Percentiles rank a stretch among this genome's conserved stretches.
Evolutionary conservation across 2,329 filamentous ascomycete genomes (phyloP).

Genomic region (Neophaeococcomyces aloes): DNA sequence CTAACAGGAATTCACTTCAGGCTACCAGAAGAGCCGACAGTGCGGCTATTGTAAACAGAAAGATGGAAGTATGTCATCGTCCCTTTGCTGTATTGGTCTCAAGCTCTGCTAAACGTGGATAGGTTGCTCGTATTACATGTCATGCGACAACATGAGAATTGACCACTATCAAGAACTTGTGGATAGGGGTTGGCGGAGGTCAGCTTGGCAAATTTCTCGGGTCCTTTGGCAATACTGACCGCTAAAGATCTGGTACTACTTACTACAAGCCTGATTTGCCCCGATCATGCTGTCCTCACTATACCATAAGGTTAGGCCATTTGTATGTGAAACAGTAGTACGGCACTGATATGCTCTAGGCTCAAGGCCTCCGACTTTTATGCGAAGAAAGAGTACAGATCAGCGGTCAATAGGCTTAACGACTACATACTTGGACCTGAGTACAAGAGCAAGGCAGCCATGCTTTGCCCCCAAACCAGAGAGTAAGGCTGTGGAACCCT

Average conservation of each 20-base stretch:
- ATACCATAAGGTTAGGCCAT: conserved; percentile 35
- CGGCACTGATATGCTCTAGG: conserved; percentile 21
- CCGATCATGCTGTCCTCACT: conserved; percentile 83
- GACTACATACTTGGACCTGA: conserved; percentile 38
- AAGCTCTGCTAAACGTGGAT: conserved; percentile 26
- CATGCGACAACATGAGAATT: conserved; percentile 33
- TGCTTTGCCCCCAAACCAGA: conserved; percentile 34
- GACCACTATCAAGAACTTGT: conserved; percentile 39
- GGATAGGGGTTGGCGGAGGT: conserved; percentile 41
- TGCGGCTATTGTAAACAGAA: conserved; percentile 41
- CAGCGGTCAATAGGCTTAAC: conserved; percentile 40
- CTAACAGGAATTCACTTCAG: conserved; percentile 23
- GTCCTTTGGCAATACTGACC: conserved; percentile 1
- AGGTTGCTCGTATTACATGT: conserved; percentile 39
- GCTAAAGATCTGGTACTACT: conserved; percentile 35
- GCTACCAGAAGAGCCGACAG: conserved; percentile 35
- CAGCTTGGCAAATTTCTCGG: conserved; percentile 11
- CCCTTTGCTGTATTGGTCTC: background rate
- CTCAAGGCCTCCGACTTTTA: conserved; percentile 35
- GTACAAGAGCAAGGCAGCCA: conserved; percentile 36
- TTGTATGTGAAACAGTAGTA: background rate
- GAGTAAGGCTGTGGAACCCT: conserved; percentile 27
- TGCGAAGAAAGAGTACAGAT: conserved; percentile 36
- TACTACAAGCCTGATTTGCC: conserved; percentile 50
- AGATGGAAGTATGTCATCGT: conserved; percentile 33